phyloP scores from a whole-genome alignment of 73 alveolate genomes.

The Paramecium bursaria region DNA sequence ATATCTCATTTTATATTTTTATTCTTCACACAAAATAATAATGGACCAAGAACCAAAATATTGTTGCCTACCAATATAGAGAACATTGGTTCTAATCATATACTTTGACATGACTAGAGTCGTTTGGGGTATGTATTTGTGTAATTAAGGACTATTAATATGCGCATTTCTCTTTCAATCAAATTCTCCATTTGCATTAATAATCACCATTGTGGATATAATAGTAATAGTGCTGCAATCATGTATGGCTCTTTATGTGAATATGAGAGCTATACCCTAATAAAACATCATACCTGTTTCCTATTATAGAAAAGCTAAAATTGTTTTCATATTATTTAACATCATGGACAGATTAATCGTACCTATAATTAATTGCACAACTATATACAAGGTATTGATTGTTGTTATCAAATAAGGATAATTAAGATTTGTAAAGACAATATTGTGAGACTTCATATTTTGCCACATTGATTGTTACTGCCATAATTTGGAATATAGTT shows the following conservation, averaged over 20 bases:
- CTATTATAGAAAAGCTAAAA: slow-evolving; percentile 18
- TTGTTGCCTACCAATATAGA: slow-evolving; percentile 32
- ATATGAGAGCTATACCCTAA: slow-evolving; percentile 51
- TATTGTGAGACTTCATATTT: slow-evolving; percentile 17
- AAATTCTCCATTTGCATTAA: slow-evolving; percentile 1
- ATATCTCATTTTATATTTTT: too few relatives aligned
- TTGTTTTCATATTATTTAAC: slow-evolving; percentile 3
- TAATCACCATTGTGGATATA: slow-evolving; percentile 27
- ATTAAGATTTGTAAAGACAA: slow-evolving; percentile 1
- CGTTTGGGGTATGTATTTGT: slow-evolving; percentile 21
- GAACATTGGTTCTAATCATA: slow-evolving; percentile 18
- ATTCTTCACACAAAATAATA: too few relatives aligned
- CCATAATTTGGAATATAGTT: slow-evolving; percentile 40
- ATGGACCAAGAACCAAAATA: slow-evolving; percentile 8
- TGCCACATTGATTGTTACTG: slow-evolving; percentile 31
- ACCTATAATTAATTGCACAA: slow-evolving; percentile 30
- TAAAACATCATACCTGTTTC: slow-evolving; percentile 17
- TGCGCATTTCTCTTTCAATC: slow-evolving; percentile 52
- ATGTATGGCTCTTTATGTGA: slow-evolving; percentile 25
- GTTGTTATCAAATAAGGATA: slow-evolving; percentile 14
- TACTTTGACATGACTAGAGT: slow-evolving; percentile 45
- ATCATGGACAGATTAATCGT: slow-evolving; percentile 42
- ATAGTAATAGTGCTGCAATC: slow-evolving; percentile 12
- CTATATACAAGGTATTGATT: not conserved
- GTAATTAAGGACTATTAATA: slow-evolving; percentile 1